These are phyloP conservation scores for Komagataella ulmi DNA, from an alignment of 805 yeast species.

Conservation along the genomic window DNA sequence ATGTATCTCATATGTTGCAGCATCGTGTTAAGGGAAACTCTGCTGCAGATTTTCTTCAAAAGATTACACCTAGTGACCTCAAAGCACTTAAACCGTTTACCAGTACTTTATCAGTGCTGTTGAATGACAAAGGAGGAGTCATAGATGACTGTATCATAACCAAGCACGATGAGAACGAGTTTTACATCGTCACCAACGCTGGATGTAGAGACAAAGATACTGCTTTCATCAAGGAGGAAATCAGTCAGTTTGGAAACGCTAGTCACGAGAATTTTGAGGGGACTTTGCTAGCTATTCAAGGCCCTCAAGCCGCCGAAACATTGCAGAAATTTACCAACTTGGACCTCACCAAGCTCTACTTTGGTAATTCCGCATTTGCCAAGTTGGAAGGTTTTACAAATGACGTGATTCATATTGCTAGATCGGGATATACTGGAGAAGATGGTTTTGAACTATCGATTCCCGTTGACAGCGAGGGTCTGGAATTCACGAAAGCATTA, in stretches of 20 bases:
- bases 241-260: constrained; percentile 17
- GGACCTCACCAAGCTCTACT: constrained; percentile 48
- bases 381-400: constrained; percentile 25
- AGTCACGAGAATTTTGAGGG: constrained; percentile 38
- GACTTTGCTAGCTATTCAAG: constrained; percentile 82
- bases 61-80: constrained; percentile 82
- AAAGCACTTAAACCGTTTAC: constrained; percentile 36
- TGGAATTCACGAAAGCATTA: constrained; percentile 47
- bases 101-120: constrained; percentile 67
- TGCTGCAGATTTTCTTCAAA: constrained; percentile 56
- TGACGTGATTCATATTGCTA: constrained; percentile 59
- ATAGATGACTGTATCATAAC: constrained; percentile 90
- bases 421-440: constrained; percentile 97
- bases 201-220: constrained; percentile 82
- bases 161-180: constrained; percentile 59
- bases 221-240: constrained; percentile 43
- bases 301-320: constrained; percentile 68
- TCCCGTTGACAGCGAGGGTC: constrained; percentile 39
- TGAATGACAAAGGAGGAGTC: constrained; percentile 66
- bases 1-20: constrained; percentile 96
- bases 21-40: constrained; percentile 64
- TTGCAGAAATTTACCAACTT: constrained; percentile 50
- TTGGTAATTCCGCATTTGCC: constrained; percentile 55
- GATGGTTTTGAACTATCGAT: constrained; percentile 93
- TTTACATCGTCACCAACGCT: constrained; percentile 90